Percentiles rank a stretch among this genome's conserved stretches.
Conservation (phyloP, 208 protist genomes). For the Endotrypanum monterogeii region DNA sequence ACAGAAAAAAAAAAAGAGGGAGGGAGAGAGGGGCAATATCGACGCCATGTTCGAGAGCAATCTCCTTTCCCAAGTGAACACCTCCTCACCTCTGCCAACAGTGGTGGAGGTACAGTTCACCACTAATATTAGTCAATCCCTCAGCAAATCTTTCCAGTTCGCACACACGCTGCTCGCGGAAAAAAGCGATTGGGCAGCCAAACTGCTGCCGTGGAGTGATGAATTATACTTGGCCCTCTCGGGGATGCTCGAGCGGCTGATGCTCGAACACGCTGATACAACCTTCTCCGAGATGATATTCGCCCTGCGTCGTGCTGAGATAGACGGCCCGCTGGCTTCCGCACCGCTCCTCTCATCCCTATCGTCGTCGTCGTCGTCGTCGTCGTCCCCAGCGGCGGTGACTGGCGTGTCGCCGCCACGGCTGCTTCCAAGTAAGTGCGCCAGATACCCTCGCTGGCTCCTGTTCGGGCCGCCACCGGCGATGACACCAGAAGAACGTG, state of each 20-base stretch:
- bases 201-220: constrained; percentile 56
- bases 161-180: constrained; percentile 62
- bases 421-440: constrained; percentile 7
- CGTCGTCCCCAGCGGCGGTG: constrained; percentile 8
- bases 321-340: constrained; percentile 27
- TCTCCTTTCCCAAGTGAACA: constrained; percentile 76
- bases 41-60: constrained; percentile 74
- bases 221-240: constrained; percentile 59
- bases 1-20: no score
- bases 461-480: constrained; percentile 54
- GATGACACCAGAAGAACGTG: constrained; percentile 50
- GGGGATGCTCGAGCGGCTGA: constrained; percentile 55
- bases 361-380: constrained; percentile 15
- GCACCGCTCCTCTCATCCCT: constrained; percentile 16
- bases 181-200: constrained; percentile 37
- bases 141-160: constrained; percentile 66
- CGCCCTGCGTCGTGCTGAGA: constrained; percentile 44
- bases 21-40: no score
- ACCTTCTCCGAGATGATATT: constrained; percentile 83
- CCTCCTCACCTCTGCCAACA: constrained; percentile 67
- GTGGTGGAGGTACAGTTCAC: constrained; percentile 73
- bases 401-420: neutral
- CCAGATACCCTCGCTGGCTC: constrained; percentile 42
- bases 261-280: constrained; percentile 65
- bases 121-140: constrained; percentile 51